Evolutionary conservation across 441 rosid species (phyloP), one percentile per base, ranked within the genome.

Genomic region (Arabidopsis lyrata): DNA sequence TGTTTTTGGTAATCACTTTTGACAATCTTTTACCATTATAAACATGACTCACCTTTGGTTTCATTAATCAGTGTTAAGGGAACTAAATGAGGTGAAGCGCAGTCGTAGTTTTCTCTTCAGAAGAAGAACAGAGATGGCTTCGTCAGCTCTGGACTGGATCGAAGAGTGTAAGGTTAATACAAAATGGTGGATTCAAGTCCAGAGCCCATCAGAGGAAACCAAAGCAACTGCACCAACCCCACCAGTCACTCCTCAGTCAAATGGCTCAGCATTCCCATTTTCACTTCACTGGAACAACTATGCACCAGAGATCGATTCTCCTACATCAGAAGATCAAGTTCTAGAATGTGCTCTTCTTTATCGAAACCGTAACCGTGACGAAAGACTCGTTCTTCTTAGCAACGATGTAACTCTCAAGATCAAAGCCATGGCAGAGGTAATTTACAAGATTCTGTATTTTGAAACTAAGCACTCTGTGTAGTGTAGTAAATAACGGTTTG

Each of bases 381-480:
- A 82, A 82, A 87, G 85, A 36, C 78, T 90, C 34, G 84, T 90
- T 80, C 85, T 95, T 73, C 86, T 95, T 42, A 88, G 89, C 69
- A 83, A 83, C 12, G 87, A 89, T 60, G 78, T 52, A 44, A 85
- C 87, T 31, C 75, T 90, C 76, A 89, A 86, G 81, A 81, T 92
- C 81, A 90, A 92, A 77, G 95, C 96, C 81, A 89, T 92, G 89
- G 92, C 92, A 66, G 94, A 95, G 97, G 99, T 92, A 68, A 24
- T 24, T 15, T 5, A 44, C 42, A 52, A 72, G 35, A 38, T 71
- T 72, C 2, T 5, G 6, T 63, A 3, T n/a, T 27, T 8, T 7
- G 12, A 20, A 10, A 8, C 18, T 2, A 4, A 54, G 34, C 11
- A 10, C 29, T 8, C n/a, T 36, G n/a, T 10, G 11, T 32, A 5